phyloP scores from a whole-genome alignment of 1,284 basidiomycete species.

The Malassezia dermatis region DNA sequence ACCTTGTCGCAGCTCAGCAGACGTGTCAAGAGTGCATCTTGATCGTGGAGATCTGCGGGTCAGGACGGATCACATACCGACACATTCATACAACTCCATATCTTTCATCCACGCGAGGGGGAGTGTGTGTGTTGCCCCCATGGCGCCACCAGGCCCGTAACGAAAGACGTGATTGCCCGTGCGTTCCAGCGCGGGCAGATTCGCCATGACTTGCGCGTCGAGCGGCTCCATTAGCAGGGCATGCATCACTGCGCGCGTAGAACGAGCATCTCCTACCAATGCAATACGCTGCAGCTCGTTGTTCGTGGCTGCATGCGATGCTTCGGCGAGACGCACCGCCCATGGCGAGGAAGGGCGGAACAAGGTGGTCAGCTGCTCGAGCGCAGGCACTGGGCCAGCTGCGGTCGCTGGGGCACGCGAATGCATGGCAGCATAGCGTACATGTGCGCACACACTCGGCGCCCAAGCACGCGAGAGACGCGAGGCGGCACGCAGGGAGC shows the following conservation, averaged over 20 bases:
- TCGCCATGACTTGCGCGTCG: conserved; percentile 13
- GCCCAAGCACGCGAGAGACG: not conserved
- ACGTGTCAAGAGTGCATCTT: conserved; percentile 12
- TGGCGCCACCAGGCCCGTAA: not conserved
- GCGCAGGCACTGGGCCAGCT: not conserved
- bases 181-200: conserved; percentile 1
- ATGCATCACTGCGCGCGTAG: not conserved
- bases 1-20: conserved; percentile 27
- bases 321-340: not conserved
- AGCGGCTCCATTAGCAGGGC: conserved; percentile 27
- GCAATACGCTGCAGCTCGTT: not conserved
- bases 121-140: conserved; percentile 9
- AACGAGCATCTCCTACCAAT: conserved; percentile 1
- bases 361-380: not conserved
- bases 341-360: conserved; percentile 1
- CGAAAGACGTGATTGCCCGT: not conserved
- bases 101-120: conserved; percentile 28
- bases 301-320: not conserved
- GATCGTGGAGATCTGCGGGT: conserved; percentile 11
- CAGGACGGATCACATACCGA: not conserved
- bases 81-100: not conserved
- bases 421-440: not conserved
- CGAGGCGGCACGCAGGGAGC: not conserved
- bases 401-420: not conserved
- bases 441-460: not conserved